phyloP scores from a whole-genome alignment of 768 basidiomycete species.

The Flagelloscypha sp. region DNA sequence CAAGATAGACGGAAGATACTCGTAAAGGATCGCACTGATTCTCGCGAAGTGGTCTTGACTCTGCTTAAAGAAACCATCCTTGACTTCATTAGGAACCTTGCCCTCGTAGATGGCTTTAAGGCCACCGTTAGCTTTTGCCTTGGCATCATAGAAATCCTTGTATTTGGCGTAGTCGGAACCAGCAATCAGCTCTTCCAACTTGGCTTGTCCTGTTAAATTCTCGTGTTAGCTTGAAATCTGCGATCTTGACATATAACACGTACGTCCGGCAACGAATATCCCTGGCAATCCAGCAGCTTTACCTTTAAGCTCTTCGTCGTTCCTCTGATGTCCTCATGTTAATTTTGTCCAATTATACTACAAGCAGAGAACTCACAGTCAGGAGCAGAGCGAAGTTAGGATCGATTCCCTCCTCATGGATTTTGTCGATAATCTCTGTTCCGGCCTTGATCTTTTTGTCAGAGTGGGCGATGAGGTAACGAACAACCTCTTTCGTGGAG shows the following conservation, averaged over 20 bases:
- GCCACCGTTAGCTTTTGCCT: constrained; percentile 29
- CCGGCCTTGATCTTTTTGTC: constrained; percentile 26
- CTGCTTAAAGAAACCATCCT: constrained; percentile 28
- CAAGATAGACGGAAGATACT: constrained; percentile 32
- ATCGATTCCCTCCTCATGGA: constrained; percentile 39
- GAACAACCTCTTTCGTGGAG: constrained; percentile 31
- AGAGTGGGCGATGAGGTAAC: constrained; percentile 32
- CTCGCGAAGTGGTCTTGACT: constrained; percentile 31
- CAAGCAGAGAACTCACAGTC: constrained; percentile 20
- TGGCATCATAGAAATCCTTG: constrained; percentile 37
- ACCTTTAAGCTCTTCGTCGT: constrained; percentile 36
- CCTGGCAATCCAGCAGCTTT: constrained; percentile 24
- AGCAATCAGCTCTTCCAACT: constrained; percentile 28
- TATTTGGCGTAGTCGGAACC: constrained; percentile 25
- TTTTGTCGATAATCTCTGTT: constrained; percentile 22
- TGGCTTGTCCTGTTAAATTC: constrained; percentile 29
- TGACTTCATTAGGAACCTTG: constrained; percentile 24
- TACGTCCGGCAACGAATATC: constrained; percentile 31
- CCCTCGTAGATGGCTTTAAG: constrained; percentile 35
- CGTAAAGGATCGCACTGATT: constrained; percentile 27
- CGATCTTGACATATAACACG: constrained; percentile 12
- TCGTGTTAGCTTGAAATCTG: neutral
- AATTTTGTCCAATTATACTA: neutral
- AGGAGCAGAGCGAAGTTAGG: constrained; percentile 44
- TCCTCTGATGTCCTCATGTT: constrained; percentile 24